Evolutionary conservation across 495 filamentous ascomycete species (phyloP), one percentile per base, ranked within the genome.

Genomic region (Talaromyces proteolyticus): DNA sequence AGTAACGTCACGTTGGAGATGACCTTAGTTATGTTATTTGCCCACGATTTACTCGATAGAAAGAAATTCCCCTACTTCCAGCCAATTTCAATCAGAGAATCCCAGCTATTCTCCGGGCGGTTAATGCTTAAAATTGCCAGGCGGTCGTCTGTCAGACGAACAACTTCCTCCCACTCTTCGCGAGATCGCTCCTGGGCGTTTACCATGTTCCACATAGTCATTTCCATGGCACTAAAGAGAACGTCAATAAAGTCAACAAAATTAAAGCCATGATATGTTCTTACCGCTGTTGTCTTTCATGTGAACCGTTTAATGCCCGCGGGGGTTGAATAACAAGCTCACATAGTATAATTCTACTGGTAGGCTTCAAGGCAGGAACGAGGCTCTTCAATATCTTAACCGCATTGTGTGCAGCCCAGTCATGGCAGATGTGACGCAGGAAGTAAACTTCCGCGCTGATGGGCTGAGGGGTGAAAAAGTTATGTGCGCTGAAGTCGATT

Each of bases 401-500:
- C 3, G 63, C 66, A 23, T 78, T 63, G 14, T 57, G 52, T 19
- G 73, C 64, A 3, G 67, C 54, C 64, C 70, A 71, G 52, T 81
- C 74, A 51, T 81, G 78, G n/a, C 81, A 52, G 25, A 80, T 69
- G 51, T 67, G 59, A 19, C 78, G 72, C 25, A 80, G 54, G 36
- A 82, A 64, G 52, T 81, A 82, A 14, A 75, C 64, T 42, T 79
- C 74, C 6, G 78, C 79, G 14, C 59, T 56, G 8, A 75, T 56
- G 1, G 71, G 65, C 55, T 82, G 75, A 3, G 58, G 55, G 23
- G 65, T 47, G 61, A 77, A 73, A 51, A 81, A 74, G 47, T 78
- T 66, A 38, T 80, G 70, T 16, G 56, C 64, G 40, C 65, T 55
- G 54, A 73, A 80, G 0, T 52, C 51, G 38, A 80, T 63, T 3